Conservation (phyloP, 306 rosid genomes). For the Lagenaria siceraria region DNA sequence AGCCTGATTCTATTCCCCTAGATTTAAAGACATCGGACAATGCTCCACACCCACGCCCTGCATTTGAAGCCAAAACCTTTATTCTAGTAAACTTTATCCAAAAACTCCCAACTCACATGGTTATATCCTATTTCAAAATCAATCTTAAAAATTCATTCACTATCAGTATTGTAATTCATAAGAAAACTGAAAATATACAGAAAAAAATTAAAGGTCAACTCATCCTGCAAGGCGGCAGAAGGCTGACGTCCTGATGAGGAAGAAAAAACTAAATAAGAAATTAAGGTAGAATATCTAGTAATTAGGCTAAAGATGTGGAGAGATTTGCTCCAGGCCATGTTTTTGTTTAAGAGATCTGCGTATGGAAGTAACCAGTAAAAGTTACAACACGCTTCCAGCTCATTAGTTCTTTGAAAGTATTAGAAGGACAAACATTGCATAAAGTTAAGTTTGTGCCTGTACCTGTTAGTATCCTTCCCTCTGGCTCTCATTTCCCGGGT, state of each 20-base stretch:
- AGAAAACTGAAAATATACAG: not conserved
- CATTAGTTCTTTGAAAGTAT: not conserved
- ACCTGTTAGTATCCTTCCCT: constrained; percentile 40
- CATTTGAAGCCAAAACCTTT: not conserved
- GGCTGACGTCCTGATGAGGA: not conserved
- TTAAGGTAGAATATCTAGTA: not conserved
- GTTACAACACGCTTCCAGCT: not conserved
- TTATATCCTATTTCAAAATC: not conserved
- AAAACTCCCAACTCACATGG: not conserved
- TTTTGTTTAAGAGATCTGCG: not conserved
- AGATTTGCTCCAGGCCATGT: not conserved
- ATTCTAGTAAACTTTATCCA: not conserved
- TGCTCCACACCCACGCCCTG: not conserved
- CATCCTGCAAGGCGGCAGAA: not conserved
- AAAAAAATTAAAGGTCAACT: not conserved
- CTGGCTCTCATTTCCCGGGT: constrained; percentile 27
- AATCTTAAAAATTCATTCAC: not conserved
- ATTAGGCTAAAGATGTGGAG: not conserved
- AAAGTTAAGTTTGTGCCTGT: not conserved
- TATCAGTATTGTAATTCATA: not conserved
- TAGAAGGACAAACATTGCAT: not conserved
- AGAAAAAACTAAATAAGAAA: not conserved
- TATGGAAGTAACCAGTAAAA: not conserved
- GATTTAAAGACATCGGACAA: not conserved
- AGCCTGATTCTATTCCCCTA: not conserved